These are phyloP conservation scores for Apocynum venetum DNA, from an alignment of 257 asterid species.

Conservation along the genomic window DNA sequence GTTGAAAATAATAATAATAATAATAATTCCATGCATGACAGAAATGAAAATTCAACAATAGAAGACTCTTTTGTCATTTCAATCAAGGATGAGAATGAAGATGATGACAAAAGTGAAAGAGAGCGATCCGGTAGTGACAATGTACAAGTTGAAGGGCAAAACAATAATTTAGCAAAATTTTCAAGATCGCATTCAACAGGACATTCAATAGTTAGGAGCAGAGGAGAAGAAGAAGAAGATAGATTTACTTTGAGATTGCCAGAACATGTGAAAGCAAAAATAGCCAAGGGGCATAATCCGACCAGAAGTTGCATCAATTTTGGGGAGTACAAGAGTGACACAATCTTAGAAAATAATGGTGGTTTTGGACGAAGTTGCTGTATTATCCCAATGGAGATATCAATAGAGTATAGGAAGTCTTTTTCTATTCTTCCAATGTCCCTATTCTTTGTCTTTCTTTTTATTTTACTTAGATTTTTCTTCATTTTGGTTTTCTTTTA, in stretches of 20 bases:
- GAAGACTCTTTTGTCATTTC: conserved; percentile 38
- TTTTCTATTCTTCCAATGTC: neutral
- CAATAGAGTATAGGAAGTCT: conserved; percentile 21
- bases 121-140: neutral
- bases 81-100: conserved; percentile 33
- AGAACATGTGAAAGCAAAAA: conserved; percentile 46
- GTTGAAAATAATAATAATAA: neutral
- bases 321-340: conserved; percentile 13
- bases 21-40: conserved; percentile 9
- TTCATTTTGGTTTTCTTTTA: neutral
- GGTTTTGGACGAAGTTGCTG: conserved; percentile 38
- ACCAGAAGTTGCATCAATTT: conserved; percentile 48
- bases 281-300: conserved; percentile 48
- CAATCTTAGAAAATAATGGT: conserved; percentile 16
- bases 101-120: conserved; percentile 12
- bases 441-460: neutral
- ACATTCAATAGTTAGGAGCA: conserved; percentile 47
- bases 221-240: conserved; percentile 40
- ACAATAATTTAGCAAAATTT: conserved; percentile 27
- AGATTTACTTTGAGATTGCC: conserved; percentile 71
- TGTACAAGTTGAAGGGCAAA: conserved; percentile 4
- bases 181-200: conserved; percentile 78
- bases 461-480: neutral
- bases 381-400: conserved; percentile 15
- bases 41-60: conserved; percentile 18